Evolutionary conservation across 495 filamentous ascomycete genomes (phyloP).

Genomic region (Aspergillus baeticus): DNA sequence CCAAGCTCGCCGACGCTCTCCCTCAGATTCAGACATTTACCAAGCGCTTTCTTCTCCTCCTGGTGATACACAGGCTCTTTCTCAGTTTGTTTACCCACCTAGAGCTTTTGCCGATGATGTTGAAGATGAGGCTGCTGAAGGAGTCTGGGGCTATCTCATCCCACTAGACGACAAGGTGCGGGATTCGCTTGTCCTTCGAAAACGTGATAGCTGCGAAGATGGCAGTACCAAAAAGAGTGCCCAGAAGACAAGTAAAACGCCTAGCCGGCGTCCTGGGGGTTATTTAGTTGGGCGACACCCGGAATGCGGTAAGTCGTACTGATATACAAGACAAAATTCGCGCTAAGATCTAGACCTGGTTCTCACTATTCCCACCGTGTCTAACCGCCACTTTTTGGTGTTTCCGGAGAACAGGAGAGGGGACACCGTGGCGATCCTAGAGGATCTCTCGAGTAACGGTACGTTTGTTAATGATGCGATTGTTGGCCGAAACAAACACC

Average conservation of each 20-base stretch:
- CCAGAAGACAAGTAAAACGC: constrained; percentile 9
- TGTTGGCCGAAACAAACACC: constrained; percentile 86
- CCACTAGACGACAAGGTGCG: constrained; percentile 70
- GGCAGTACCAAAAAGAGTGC: constrained; percentile 39
- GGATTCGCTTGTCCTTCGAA: constrained; percentile 71
- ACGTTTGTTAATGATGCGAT: constrained; percentile 93
- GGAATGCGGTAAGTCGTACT: constrained; percentile 77
- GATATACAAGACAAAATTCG: background rate
- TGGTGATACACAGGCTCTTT: constrained; percentile 63
- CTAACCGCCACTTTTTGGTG: constrained; percentile 89
- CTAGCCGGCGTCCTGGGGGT: constrained; percentile 65
- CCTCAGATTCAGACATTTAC: constrained; percentile 56
- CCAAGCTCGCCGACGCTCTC: constrained; percentile 50
- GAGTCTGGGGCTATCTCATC: constrained; percentile 93
- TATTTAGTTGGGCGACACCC: constrained; percentile 91
- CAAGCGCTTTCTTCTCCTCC: constrained; percentile 69
- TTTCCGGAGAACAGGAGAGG: constrained; percentile 84
- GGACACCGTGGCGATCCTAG: constrained; percentile 76
- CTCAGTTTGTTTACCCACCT: constrained; percentile 77
- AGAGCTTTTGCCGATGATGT: constrained; percentile 76
- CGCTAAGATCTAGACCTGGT: constrained; percentile 63
- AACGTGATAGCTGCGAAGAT: constrained; percentile 61
- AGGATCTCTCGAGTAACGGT: constrained; percentile 94
- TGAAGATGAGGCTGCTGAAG: constrained; percentile 75
- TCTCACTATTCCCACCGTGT: constrained; percentile 79